Base-by-base conservation (phyloP, 1,284 basidiomycete species). In the Amylostereum areolatum region DNA sequence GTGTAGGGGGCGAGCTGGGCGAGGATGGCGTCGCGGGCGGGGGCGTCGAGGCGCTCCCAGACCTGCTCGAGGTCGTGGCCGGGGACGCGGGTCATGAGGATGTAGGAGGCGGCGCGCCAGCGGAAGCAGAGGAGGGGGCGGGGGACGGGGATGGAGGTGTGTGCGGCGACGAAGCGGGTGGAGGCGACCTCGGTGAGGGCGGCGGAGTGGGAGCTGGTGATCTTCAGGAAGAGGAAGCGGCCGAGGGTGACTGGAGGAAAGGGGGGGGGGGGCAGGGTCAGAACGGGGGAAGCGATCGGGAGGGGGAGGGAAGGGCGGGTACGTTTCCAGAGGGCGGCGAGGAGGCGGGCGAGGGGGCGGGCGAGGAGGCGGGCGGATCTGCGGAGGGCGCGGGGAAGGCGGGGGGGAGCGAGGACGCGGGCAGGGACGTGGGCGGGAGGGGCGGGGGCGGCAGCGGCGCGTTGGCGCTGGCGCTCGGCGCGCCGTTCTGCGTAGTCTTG, bases 91-190 rank as follows among this genome's bases (percentile, higher is more conserved):
- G 33, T 31, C 55, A 54, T 56, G 45, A 52, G 12, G n/a, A 54
- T 41, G 40, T 46, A 52, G 25, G 9, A 29, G 11, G 12, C n/a
- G 7, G 40, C 42, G 7, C n/a, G n/a, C 5, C 30, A n/a, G 11
- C 31, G 28, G 9, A 43, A 25, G 37, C 27, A 35, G 10, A 29
- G 45, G 8, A 36, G 32, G 12, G 49, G 36, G 10, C 47, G 31
- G 24, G 55, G 55, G 29, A 56, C 45, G 34, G 55, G 52, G 3
- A 54, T 52, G 11, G 46, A 47, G 5, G 55, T 54, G 37, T 52
- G 33, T n/a, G 28, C 40, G 36, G 29, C n/a, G 18, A 56, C 33
- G 46, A 48, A 54, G 9, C 41, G 44, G 12, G 54, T 42, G 7
- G 43, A 36, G 12, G 33, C 47, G 6, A 41, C 24, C 24, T 53